These are phyloP conservation scores for Fusarium sp. DNA, from an alignment of 2,329 filamentous ascomycete genomes.

Conservation along the genomic window DNA sequence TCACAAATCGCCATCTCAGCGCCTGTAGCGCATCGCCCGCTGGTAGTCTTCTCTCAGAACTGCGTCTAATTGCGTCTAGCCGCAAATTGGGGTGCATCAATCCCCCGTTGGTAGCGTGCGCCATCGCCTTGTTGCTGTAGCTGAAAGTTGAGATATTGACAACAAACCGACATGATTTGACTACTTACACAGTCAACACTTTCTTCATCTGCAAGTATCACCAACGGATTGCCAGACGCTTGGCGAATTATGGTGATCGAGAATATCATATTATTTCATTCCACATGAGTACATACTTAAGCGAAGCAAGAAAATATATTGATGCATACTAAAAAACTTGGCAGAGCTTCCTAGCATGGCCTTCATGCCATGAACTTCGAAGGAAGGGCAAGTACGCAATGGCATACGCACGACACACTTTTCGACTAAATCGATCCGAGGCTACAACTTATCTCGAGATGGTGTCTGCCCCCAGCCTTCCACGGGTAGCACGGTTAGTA, in stretches of 20 bases:
- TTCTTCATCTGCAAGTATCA: conserved; percentile 3
- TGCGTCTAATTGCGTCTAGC: conserved; percentile 1
- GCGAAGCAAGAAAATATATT: neutral
- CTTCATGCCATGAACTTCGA: no score
- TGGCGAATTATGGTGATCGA: neutral
- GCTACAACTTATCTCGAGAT: conserved; percentile 1
- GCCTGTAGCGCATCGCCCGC: conserved; percentile 17
- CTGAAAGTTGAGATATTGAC: conserved; percentile 21
- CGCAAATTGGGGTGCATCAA: conserved; percentile 33
- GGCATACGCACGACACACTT: conserved; percentile 34
- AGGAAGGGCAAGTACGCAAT: conserved; percentile 28
- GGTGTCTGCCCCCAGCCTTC: conserved; percentile 21
- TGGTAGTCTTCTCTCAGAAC: neutral
- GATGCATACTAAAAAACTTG: conserved; percentile 21
- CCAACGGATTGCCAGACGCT: neutral
- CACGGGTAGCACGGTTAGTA: neutral
- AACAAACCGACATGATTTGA: conserved; percentile 15
- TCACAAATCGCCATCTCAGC: conserved; percentile 16
- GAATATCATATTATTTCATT: conserved; percentile 1
- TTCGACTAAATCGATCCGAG: conserved; percentile 1
- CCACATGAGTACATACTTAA: neutral
- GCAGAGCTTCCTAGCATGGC: neutral
- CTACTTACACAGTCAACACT: conserved; percentile 10
- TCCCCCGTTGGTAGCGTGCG: conserved; percentile 31
- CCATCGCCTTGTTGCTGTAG: conserved; percentile 34